phyloP scores from a whole-genome alignment of 257 asterid species.

The Datura wrightii region DNA sequence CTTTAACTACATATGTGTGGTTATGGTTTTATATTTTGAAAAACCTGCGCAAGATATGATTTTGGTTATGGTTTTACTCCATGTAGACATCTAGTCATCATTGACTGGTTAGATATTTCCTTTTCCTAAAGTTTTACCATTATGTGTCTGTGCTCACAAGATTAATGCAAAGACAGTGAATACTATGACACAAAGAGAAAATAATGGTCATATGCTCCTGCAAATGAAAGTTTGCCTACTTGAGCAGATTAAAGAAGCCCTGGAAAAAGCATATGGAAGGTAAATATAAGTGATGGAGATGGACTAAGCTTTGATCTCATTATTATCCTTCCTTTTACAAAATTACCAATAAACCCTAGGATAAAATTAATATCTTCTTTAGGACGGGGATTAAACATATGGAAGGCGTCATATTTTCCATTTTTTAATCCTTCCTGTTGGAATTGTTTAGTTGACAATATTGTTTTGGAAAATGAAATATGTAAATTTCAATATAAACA shows the following conservation, averaged over 20 bases:
- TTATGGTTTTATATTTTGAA: neutral
- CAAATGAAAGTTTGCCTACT: neutral
- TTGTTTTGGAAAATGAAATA: constrained; percentile 11
- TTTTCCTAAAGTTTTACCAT: constrained; percentile 1
- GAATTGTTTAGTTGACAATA: constrained; percentile 4
- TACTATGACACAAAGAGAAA: constrained; percentile 13
- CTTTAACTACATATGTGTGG: neutral
- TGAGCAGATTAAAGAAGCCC: neutral
- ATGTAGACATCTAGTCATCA: constrained; percentile 24
- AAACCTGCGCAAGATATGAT: neutral
- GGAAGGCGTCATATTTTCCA: constrained; percentile 15
- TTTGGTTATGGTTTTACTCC: constrained; percentile 20
- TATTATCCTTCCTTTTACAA: constrained; percentile 19
- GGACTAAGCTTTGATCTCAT: constrained; percentile 9
- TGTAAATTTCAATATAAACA: neutral
- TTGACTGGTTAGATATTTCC: neutral
- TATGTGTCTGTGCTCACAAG: neutral
- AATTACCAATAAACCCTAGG: constrained; percentile 13
- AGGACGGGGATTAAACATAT: constrained; percentile 8
- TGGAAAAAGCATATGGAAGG: neutral
- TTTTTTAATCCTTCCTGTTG: constrained; percentile 23
- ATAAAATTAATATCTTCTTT: constrained; percentile 1
- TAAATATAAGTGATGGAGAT: constrained; percentile 10
- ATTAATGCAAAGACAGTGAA: constrained; percentile 16
- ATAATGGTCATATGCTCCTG: neutral